These are phyloP conservation scores for Botryotinia narcissicola DNA, from an alignment of 2,329 filamentous ascomycete genomes.

Conservation along the genomic window DNA sequence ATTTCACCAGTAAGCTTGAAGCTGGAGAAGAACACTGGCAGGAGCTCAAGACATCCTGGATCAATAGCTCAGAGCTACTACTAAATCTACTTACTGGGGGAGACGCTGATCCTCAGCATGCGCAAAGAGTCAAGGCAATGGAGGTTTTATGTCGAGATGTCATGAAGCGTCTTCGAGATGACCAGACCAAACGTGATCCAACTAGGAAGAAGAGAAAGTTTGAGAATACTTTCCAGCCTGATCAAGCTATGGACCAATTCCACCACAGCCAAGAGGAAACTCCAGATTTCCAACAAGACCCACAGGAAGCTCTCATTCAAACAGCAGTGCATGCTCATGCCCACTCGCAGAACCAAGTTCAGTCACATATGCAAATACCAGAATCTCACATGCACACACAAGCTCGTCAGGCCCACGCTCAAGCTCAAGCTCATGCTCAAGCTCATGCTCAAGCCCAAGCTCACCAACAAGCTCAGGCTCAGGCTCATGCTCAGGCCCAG, in stretches of 20 bases:
- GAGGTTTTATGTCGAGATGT: constrained; percentile 73
- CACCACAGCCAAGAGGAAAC: constrained; percentile 26
- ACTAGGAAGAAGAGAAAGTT: constrained; percentile 43
- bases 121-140: constrained; percentile 60
- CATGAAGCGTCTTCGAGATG: constrained; percentile 72
- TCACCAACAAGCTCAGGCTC: constrained; percentile 25
- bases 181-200: constrained; percentile 56
- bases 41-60: constrained; percentile 67
- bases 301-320: constrained; percentile 33
- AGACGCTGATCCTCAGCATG: constrained; percentile 51
- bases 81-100: constrained; percentile 52
- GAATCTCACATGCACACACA: constrained; percentile 26
- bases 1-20: constrained; percentile 72
- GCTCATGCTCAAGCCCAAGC: constrained; percentile 28
- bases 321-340: constrained; percentile 36
- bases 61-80: constrained; percentile 55
- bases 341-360: constrained; percentile 33
- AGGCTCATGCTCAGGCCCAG: constrained; percentile 26
- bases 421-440: constrained; percentile 28
- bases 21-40: constrained; percentile 70
- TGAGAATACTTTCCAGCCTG: constrained; percentile 28
- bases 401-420: constrained; percentile 24
- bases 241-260: constrained; percentile 30
- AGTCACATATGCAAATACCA: constrained; percentile 22
- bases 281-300: constrained; percentile 31